These are phyloP conservation scores for Eutypa lata DNA, from an alignment of 2,329 filamentous ascomycete genomes.

Conservation along the genomic window DNA sequence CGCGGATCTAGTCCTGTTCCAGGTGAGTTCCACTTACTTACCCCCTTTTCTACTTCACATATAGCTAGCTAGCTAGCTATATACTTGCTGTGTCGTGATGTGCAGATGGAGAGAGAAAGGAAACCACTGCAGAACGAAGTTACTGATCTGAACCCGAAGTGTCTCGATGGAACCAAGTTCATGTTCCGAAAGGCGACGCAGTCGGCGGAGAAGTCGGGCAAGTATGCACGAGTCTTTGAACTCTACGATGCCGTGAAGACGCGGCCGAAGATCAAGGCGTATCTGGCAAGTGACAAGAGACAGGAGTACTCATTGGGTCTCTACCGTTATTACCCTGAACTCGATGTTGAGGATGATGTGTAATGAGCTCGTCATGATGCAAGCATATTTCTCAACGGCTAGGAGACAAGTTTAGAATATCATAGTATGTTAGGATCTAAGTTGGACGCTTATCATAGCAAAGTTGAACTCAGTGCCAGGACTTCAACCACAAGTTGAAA, in stretches of 20 bases:
- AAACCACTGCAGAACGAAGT: neutral
- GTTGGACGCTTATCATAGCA: no score
- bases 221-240: conserved; percentile 60
- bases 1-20: conserved; percentile 72
- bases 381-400: no score
- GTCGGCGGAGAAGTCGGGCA: conserved; percentile 49
- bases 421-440: no score
- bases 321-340: conserved; percentile 69
- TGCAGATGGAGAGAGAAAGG: neutral
- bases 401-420: no score
- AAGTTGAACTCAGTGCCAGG: no score
- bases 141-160: conserved; percentile 27
- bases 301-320: conserved; percentile 62
- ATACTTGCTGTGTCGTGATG: no score
- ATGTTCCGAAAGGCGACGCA: conserved; percentile 68
- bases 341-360: conserved; percentile 44
- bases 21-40: conserved; percentile 41
- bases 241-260: conserved; percentile 63
- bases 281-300: conserved; percentile 64
- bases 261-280: conserved; percentile 62
- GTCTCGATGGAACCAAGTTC: conserved; percentile 57
- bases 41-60: no score
- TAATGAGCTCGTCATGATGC: neutral
- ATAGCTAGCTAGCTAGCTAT: no score
- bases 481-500: no score